Base-by-base conservation (phyloP, 163 green algal species). In the Coccomyxa subellipsoidea region DNA sequence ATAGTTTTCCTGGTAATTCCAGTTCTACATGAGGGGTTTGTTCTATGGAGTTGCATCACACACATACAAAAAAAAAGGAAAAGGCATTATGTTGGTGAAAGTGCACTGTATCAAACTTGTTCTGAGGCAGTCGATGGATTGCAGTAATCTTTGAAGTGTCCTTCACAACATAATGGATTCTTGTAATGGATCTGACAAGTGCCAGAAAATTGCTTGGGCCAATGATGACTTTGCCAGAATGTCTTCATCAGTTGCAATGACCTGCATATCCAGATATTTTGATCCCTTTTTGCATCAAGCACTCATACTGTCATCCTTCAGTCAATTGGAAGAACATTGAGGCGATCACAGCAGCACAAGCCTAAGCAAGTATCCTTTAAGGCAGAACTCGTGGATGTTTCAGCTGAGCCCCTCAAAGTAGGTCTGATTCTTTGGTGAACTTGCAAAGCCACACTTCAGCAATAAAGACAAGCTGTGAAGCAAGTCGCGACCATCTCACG, bases 21-120 rank as follows among this genome's bases (percentile, higher is more conserved):
- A 59, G 47, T 59, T 18, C 47, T 59, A 59, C 47, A 59, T 59
- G 47, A 59, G 47, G 47, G 47, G 47, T 59, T 59, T 59, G 47
- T 59, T 59, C 47, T 27, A 59, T 59, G 1, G 21, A 59, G 47
- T 59, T 59, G 47, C 47, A 59, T 59, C 47, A 59, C 47, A 59
- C 47, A 59, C 2, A 12, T 18, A 27, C 21, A 59, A 59, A 59
- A n/a, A 36, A 73, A 73, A 73, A 18, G 66, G 66, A 18, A 73
- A n/a, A n/a, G n/a, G n/a, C n/a, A n/a, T n/a, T 73, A 34, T 36
- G 66, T 73, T 73, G 66, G 66, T 73, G n/a, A 34, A 73, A 73
- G 66, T 73, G 66, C 27, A 34, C 66, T 73, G 66, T 36, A 34
- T 34, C 66, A 73, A 10, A n/a, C 27, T 36, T 10, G 21, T 73